A percentile compares a stretch with the other conserved stretches of the same genome.
phyloP scores from a whole-genome alignment of 1,284 basidiomycete species.

The Singerocomus inundabilis region DNA sequence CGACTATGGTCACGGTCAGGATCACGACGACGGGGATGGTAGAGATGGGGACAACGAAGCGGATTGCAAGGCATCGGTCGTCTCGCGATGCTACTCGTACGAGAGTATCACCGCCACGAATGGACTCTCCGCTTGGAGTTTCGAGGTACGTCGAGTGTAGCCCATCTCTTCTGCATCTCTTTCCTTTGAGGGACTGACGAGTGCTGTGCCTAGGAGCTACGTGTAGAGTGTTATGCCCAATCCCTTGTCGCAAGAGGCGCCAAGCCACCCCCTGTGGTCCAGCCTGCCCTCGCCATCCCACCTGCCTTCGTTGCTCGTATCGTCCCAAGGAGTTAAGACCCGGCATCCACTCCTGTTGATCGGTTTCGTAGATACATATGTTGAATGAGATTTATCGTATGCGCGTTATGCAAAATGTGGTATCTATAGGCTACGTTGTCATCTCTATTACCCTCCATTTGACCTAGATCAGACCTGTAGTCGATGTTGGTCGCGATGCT shows the following conservation, averaged over 20 bases:
- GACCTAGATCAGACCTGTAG: neutral
- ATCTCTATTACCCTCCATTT: conserved; percentile 1
- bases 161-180: no score
- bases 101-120: conserved; percentile 31
- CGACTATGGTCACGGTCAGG: no score
- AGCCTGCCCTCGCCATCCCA: conserved; percentile 27
- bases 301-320: conserved; percentile 27
- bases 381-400: neutral
- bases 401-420: conserved; percentile 1
- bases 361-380: neutral
- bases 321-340: conserved; percentile 2
- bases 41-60: neutral
- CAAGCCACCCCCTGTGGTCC: conserved; percentile 16
- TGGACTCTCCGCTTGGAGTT: conserved; percentile 29
- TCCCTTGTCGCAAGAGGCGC: conserved; percentile 27
- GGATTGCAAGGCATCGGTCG: neutral
- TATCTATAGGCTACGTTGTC: conserved; percentile 8
- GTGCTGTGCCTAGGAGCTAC: conserved; percentile 21
- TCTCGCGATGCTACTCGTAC: conserved; percentile 13
- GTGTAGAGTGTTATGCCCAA: conserved; percentile 31
- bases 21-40: neutral
- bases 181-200: neutral
- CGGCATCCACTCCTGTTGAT: neutral
- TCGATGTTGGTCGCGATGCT: neutral
- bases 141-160: conserved; percentile 22